Conservation (phyloP, 495 filamentous ascomycete genomes). For the Aspergillus coremiiformis region DNA sequence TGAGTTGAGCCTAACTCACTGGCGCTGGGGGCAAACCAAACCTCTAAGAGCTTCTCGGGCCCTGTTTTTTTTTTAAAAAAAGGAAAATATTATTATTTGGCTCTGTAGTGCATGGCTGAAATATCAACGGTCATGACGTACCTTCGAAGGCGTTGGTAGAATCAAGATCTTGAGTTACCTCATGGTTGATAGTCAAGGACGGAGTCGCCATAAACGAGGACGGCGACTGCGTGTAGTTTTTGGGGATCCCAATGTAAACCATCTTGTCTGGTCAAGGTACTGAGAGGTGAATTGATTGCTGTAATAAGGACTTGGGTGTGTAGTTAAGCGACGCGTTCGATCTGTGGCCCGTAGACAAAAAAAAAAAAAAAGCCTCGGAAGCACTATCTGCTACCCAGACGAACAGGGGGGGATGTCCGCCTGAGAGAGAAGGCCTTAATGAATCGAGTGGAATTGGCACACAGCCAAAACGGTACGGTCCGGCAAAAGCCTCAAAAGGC, state of each 20-base stretch:
- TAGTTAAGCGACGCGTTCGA: slow-evolving; percentile 23
- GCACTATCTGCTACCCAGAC: slow-evolving; percentile 73
- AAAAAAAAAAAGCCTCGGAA: slow-evolving; percentile 44
- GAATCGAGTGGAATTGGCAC: slow-evolving; percentile 49
- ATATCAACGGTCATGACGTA: slow-evolving; percentile 23
- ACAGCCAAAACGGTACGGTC: slow-evolving; percentile 39
- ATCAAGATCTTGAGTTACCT: slow-evolving; percentile 88
- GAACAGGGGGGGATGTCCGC: slow-evolving; percentile 74
- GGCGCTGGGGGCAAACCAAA: slow-evolving; percentile 90
- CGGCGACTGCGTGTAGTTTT: slow-evolving; percentile 71
- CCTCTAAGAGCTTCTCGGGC: slow-evolving; percentile 96
- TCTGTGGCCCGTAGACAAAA: slow-evolving; percentile 24
- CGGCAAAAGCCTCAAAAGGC: slow-evolving; percentile 29
- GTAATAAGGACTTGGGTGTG: background rate
- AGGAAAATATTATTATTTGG: too few relatives aligned
- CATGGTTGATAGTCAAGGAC: slow-evolving; percentile 92
- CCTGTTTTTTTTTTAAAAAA: slow-evolving; percentile 51
- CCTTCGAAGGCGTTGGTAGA: slow-evolving; percentile 96
- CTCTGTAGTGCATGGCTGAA: background rate
- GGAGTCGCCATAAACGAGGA: slow-evolving; percentile 70
- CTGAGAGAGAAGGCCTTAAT: slow-evolving; percentile 91
- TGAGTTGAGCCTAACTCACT: slow-evolving; percentile 62
- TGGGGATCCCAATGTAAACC: slow-evolving; percentile 73
- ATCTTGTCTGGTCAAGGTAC: slow-evolving; percentile 51
- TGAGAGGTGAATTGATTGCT: background rate